Percentiles rank a stretch among this genome's conserved stretches.
phyloP scores from a whole-genome alignment of 2,329 filamentous ascomycete genomes.

The Colletotrichum horii region DNA sequence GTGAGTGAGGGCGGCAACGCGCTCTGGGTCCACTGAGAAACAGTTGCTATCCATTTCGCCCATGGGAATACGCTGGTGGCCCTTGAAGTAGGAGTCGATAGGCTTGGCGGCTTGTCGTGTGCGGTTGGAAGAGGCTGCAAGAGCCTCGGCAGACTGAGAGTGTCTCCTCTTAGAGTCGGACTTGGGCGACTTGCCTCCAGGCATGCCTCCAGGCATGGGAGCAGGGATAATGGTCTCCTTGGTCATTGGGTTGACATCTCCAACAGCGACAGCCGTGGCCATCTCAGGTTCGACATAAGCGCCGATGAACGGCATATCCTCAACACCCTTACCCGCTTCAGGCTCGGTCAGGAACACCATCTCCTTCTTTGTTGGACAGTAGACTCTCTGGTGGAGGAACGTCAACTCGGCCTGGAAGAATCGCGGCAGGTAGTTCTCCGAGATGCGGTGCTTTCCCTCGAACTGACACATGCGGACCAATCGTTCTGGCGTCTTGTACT shows the following conservation, averaged over 20 bases:
- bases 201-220: slow-evolving; percentile 46
- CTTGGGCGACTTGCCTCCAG: slow-evolving; percentile 49
- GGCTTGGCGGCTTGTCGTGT: slow-evolving; percentile 46
- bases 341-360: slow-evolving; percentile 79
- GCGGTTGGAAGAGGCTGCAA: slow-evolving; percentile 25
- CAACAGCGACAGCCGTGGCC: slow-evolving; percentile 76
- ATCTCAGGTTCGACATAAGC: slow-evolving; percentile 70
- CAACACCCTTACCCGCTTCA: slow-evolving; percentile 65
- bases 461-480: slow-evolving; percentile 85
- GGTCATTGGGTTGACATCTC: slow-evolving; percentile 88
- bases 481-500: slow-evolving; percentile 85
- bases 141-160: slow-evolving; percentile 33
- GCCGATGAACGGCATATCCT: slow-evolving; percentile 84
- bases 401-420: slow-evolving; percentile 91
- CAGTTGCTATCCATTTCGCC: slow-evolving; percentile 69
- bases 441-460: slow-evolving; percentile 83
- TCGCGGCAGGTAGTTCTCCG: slow-evolving; percentile 77
- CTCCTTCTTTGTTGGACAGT: slow-evolving; percentile 74
- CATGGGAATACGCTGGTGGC: slow-evolving; percentile 56
- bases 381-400: slow-evolving; percentile 94
- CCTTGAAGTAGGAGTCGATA: slow-evolving; percentile 61
- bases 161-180: slow-evolving; percentile 47
- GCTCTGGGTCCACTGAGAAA: slow-evolving; percentile 57
- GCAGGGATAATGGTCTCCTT: slow-evolving; percentile 67
- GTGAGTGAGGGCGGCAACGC: slow-evolving; percentile 52